A percentile compares a stretch with the other conserved stretches of the same genome.
Evolutionary conservation across 257 asterid species (phyloP).

Genomic region (Ballota nigra): DNA sequence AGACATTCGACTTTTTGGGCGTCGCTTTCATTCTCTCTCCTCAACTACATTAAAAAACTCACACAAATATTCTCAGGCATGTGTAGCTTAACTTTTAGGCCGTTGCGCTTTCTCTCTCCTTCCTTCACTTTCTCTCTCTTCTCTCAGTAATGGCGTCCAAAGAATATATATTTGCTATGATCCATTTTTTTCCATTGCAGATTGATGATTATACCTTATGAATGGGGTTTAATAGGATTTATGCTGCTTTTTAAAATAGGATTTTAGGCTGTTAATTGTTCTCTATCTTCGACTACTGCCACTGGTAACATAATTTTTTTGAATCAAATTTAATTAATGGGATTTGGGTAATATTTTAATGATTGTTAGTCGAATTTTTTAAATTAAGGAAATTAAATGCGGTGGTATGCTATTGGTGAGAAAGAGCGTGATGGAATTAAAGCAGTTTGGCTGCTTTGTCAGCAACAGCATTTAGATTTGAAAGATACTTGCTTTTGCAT

Average conservation of each 20-base stretch:
- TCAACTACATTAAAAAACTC: constrained; percentile 26
- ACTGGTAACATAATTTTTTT: background rate
- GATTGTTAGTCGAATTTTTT: background rate
- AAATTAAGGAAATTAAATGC: background rate
- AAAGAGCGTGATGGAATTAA: background rate
- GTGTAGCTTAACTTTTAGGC: constrained; percentile 21
- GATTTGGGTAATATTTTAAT: background rate
- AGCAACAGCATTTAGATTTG: background rate
- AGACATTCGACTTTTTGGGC: constrained; percentile 11
- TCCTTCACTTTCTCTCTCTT: background rate
- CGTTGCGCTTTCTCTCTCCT: background rate
- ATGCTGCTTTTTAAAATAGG: background rate
- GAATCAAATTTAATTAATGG: background rate
- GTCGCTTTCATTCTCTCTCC: background rate
- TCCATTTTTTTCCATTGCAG: background rate
- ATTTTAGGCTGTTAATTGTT: background rate
- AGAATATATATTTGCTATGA: no score
- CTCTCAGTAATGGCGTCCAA: background rate
- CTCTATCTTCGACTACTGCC: background rate
- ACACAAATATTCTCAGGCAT: constrained; percentile 15
- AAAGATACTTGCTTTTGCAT: background rate
- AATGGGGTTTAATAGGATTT: no score
- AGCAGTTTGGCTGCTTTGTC: background rate
- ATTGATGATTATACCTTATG: background rate
- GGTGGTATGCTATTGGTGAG: background rate